These are phyloP conservation scores for Pulicaria dysenterica DNA, from an alignment of 129 eudicot species.

Conservation along the genomic window DNA sequence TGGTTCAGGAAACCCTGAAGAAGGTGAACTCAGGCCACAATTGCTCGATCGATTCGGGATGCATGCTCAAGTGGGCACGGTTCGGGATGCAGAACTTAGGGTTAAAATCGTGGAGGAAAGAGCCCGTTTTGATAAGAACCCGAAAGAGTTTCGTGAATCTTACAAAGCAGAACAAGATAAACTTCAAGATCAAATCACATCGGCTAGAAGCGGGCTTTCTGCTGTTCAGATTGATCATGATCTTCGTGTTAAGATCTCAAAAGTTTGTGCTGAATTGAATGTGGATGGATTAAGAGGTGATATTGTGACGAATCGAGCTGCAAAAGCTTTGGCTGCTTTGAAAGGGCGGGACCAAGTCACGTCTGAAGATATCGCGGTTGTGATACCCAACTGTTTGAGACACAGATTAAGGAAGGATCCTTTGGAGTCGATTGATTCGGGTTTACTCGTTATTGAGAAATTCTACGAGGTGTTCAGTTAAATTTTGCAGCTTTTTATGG, in stretches of 20 bases:
- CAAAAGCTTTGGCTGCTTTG: conserved; percentile 87
- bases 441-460: conserved; percentile 84
- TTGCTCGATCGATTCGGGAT: conserved; percentile 87
- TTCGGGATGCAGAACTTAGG: conserved; percentile 81
- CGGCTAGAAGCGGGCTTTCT: conserved; percentile 72
- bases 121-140: conserved; percentile 78
- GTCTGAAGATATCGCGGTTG: conserved; percentile 86
- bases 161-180: conserved; percentile 73
- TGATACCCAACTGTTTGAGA: conserved; percentile 87
- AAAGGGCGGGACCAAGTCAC: conserved; percentile 87
- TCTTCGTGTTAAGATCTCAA: conserved; percentile 84
- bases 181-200: conserved; percentile 64
- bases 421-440: conserved; percentile 88
- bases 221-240: conserved; percentile 77
- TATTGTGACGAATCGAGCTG: conserved; percentile 85
- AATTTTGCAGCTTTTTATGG: conserved; percentile 26
- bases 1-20: conserved; percentile 85
- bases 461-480: conserved; percentile 86
- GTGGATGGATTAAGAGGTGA: conserved; percentile 94
- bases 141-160: conserved; percentile 65
- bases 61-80: conserved; percentile 95
- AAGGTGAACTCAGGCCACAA: conserved; percentile 86
- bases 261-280: conserved; percentile 89
- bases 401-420: conserved; percentile 94
- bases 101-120: conserved; percentile 92